A percentile compares a stretch with the other conserved stretches of the same genome.
Conservation (phyloP, 306 rosid genomes). For the Rosa multiflora region DNA sequence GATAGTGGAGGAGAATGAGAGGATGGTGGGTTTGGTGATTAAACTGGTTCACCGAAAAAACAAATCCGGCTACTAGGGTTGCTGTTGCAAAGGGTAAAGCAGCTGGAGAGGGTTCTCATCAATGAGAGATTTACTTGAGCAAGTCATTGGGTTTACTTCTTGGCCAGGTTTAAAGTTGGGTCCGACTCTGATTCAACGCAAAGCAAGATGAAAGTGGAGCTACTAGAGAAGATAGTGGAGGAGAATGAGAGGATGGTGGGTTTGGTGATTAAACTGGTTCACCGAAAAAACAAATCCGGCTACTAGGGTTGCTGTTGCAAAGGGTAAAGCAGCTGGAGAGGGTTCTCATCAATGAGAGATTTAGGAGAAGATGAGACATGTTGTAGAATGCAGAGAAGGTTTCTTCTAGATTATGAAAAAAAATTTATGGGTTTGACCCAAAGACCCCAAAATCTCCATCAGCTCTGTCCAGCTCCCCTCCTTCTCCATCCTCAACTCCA, state of each 20-base stretch:
- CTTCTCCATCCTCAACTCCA: too few relatives aligned
- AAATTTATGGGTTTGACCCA: too few relatives aligned
- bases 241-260: conserved; percentile 64
- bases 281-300: conserved; percentile 48
- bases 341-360: conserved; percentile 43
- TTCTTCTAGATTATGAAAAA: neutral
- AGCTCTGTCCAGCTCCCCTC: too few relatives aligned
- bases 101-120: conserved; percentile 48
- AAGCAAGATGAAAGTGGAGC: conserved; percentile 21
- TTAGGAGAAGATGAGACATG: conserved; percentile 45
- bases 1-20: conserved; percentile 61
- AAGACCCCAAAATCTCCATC: too few relatives aligned
- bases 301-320: conserved; percentile 48
- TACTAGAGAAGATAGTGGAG: conserved; percentile 53
- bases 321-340: conserved; percentile 62
- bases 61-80: conserved; percentile 49
- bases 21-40: conserved; percentile 59
- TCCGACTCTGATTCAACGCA: neutral
- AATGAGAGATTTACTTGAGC: conserved; percentile 36
- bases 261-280: conserved; percentile 51
- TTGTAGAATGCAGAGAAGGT: neutral
- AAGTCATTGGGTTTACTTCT: too few relatives aligned
- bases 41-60: conserved; percentile 44
- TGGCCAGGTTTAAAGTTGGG: too few relatives aligned
- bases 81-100: conserved; percentile 57